phyloP scores from a whole-genome alignment of 371 early-diverging fungal species.

The Haplosporangium sp. region DNA sequence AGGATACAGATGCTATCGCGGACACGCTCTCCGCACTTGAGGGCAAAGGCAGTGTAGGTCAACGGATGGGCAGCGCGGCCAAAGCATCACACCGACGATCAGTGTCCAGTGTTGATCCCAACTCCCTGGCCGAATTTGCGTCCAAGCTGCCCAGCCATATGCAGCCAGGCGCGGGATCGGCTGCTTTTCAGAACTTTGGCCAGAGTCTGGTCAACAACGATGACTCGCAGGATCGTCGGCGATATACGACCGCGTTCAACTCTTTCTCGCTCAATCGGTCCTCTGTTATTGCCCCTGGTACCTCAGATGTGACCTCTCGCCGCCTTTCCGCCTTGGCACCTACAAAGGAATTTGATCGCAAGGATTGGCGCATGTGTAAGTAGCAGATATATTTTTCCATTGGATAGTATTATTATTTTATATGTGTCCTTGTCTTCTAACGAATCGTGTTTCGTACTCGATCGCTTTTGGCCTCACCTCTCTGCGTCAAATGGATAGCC shows the following conservation, averaged over 20 bases:
- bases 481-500: constrained; percentile 15
- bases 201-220: constrained; percentile 42
- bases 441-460: neutral
- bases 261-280: constrained; percentile 14
- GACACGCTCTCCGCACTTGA: constrained; percentile 51
- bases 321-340: constrained; percentile 36
- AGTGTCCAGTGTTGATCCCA: constrained; percentile 37
- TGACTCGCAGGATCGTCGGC: constrained; percentile 40
- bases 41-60: constrained; percentile 30
- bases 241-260: constrained; percentile 51
- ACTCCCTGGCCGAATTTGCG: constrained; percentile 48
- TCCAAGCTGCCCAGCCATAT: constrained; percentile 48
- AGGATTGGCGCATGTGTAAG: constrained; percentile 54
- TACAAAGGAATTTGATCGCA: constrained; percentile 24
- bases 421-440: neutral
- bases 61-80: constrained; percentile 31
- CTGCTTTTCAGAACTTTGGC: constrained; percentile 41
- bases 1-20: constrained; percentile 42
- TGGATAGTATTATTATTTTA: constrained; percentile 1
- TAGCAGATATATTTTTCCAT: constrained; percentile 1
- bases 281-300: constrained; percentile 13
- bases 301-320: constrained; percentile 11
- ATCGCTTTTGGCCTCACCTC: neutral
- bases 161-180: constrained; percentile 36
- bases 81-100: constrained; percentile 26